Conservation (phyloP, 1,284 basidiomycete genomes). For the Melampsora americana region DNA sequence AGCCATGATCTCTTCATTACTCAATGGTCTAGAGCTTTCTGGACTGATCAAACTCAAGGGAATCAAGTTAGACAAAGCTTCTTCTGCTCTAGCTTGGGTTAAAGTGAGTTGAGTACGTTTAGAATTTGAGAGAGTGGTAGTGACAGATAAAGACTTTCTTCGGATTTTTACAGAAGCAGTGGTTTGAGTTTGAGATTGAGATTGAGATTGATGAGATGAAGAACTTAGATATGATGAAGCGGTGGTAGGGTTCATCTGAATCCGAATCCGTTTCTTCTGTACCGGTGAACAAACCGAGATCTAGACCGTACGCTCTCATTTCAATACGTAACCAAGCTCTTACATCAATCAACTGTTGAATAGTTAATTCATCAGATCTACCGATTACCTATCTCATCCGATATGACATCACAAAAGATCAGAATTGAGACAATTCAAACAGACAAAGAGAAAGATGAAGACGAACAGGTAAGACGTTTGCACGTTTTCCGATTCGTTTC, state of each 20-base stretch:
- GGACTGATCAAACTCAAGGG: background rate
- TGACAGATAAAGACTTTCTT: background rate
- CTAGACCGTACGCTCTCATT: constrained; percentile 15
- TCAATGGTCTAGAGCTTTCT: background rate
- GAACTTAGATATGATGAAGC: background rate
- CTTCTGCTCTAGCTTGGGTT: background rate
- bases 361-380: constrained; percentile 30
- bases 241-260: background rate
- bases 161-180: background rate
- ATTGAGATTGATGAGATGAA: background rate
- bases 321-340: constrained; percentile 6
- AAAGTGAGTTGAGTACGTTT: background rate
- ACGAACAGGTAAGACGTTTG: constrained; percentile 34
- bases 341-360: constrained; percentile 13
- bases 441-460: background rate
- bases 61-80: background rate
- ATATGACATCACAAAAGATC: background rate
- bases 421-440: background rate
- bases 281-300: constrained; percentile 22
- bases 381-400: constrained; percentile 16
- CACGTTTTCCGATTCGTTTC: constrained; percentile 14
- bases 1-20: background rate
- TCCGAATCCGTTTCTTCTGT: background rate
- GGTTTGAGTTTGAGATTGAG: no score
- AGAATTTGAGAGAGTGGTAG: background rate